A percentile compares a stretch with the other conserved stretches of the same genome.
These are phyloP conservation scores for Potentilla sterilis DNA, from an alignment of 306 rosid genomes.

Conservation along the genomic window DNA sequence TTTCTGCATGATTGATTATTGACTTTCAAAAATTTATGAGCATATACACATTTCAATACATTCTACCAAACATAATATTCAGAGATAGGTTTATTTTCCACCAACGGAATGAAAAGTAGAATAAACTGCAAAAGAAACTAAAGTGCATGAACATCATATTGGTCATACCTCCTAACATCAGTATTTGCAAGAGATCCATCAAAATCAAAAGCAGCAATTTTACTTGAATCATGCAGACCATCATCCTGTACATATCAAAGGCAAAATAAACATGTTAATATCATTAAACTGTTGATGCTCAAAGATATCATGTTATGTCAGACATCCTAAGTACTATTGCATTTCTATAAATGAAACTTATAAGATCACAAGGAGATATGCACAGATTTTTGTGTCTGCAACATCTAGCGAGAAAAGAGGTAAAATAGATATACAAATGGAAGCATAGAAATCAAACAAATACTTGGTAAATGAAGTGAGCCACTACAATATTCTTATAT, in stretches of 20 bases:
- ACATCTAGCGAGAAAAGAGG: not conserved
- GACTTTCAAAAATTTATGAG: not conserved
- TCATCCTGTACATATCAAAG: constrained; percentile 57
- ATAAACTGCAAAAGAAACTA: not conserved
- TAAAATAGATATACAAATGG: not conserved
- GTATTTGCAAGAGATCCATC: constrained; percentile 93
- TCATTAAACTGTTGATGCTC: not conserved
- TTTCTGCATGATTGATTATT: not conserved
- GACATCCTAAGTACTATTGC: not conserved
- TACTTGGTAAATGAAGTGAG: not conserved
- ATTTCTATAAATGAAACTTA: not conserved
- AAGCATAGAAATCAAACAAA: not conserved
- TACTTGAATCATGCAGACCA: constrained; percentile 69
- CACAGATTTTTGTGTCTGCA: not conserved
- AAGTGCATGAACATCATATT: constrained; percentile 5
- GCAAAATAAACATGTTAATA: not conserved
- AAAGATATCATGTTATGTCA: not conserved
- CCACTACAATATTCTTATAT: not conserved
- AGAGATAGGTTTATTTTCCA: not conserved
- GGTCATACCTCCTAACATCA: constrained; percentile 50
- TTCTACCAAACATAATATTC: not conserved
- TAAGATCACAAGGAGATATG: no score
- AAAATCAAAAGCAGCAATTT: constrained; percentile 98
- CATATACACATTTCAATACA: not conserved
- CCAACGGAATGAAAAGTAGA: not conserved